Conservation (phyloP, 1,284 basidiomycete species). For the Puccinia hordei region DNA sequence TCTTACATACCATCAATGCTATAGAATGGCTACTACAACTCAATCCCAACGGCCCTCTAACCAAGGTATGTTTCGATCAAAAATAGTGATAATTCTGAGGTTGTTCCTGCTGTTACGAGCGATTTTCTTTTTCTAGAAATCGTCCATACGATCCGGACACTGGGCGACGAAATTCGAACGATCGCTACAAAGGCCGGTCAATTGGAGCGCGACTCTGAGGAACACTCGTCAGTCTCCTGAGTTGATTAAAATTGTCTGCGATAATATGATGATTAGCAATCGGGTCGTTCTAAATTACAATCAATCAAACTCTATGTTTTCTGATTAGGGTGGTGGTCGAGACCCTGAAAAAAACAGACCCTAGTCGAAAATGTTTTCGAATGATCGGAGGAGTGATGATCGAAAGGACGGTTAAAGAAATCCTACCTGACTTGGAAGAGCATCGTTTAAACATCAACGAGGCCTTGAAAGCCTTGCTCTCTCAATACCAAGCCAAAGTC, state of each 20-base stretch:
- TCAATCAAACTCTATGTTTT: slow-evolving; percentile 32
- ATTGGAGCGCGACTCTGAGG: slow-evolving; percentile 87
- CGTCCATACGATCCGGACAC: slow-evolving; percentile 49
- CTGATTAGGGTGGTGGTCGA: slow-evolving; percentile 89
- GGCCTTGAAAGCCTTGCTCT: slow-evolving; percentile 53
- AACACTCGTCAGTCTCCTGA: slow-evolving; percentile 68
- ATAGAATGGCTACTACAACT: background rate
- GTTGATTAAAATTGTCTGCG: background rate
- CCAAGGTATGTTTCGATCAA: too few species aligned
- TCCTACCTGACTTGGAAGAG: slow-evolving; percentile 82
- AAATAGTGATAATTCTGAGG: too few species aligned
- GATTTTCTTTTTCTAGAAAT: slow-evolving; percentile 29
- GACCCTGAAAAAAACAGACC: slow-evolving; percentile 79
- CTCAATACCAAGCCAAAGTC: slow-evolving; percentile 49
- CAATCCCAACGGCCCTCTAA: slow-evolving; percentile 30
- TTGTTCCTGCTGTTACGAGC: background rate
- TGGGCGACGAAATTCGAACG: slow-evolving; percentile 49
- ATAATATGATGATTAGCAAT: slow-evolving; percentile 12
- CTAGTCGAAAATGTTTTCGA: slow-evolving; percentile 91
- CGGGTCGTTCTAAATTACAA: too few species aligned
- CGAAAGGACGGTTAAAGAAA: slow-evolving; percentile 92
- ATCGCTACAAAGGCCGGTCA: slow-evolving; percentile 77
- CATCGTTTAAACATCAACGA: slow-evolving; percentile 74
- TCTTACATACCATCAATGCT: background rate
- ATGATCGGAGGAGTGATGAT: slow-evolving; percentile 94